Conservation (phyloP, 2,329 filamentous ascomycete species). For the Fusarium sp. region DNA sequence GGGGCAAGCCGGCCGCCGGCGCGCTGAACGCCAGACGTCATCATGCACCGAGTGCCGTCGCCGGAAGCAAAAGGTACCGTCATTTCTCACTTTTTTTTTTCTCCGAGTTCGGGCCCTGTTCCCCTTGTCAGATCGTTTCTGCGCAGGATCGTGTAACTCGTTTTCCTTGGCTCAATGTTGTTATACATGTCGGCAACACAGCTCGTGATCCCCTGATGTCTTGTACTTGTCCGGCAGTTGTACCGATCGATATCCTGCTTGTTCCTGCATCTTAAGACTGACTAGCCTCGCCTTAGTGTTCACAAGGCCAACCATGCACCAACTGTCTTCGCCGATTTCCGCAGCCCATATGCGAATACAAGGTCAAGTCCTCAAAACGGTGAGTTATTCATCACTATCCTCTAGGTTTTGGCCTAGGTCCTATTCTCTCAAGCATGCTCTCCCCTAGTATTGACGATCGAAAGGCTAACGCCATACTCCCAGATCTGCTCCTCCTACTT, state of each 20-base stretch:
- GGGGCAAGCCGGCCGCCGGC: constrained; percentile 36
- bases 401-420: neutral
- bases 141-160: neutral
- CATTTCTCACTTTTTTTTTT: neutral
- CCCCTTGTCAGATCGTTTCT: neutral
- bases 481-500: constrained; percentile 16
- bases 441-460: neutral
- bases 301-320: constrained; percentile 65
- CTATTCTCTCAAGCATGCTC: too few relatives aligned
- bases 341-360: constrained; percentile 63
- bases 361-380: constrained; percentile 41
- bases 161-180: neutral
- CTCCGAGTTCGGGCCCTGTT: neutral
- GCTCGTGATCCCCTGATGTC: neutral
- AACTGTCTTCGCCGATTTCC: constrained; percentile 67
- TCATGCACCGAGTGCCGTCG: constrained; percentile 65
- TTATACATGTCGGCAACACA: neutral
- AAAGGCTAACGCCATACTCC: constrained; percentile 7
- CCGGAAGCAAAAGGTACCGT: constrained; percentile 63
- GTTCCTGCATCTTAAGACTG: constrained; percentile 2
- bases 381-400: constrained; percentile 5
- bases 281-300: constrained; percentile 56
- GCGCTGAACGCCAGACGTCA: constrained; percentile 49
- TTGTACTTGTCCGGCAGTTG: neutral
- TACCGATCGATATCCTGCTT: neutral